Evolutionary conservation across 164 flowering plant genomes (phyloP).

Genomic region (Nelumbo lutea): DNA sequence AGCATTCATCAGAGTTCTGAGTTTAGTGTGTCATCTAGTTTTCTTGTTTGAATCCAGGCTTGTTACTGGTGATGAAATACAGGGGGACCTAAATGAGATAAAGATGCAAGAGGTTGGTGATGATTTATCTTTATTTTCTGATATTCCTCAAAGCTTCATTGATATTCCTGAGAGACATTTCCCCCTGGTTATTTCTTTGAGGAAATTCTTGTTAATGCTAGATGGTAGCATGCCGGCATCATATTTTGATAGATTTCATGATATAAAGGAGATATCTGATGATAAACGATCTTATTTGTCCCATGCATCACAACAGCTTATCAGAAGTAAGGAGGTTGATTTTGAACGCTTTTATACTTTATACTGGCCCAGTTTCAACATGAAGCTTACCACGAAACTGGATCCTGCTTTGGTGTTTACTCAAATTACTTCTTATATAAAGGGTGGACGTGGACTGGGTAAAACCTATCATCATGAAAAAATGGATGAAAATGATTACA

Average conservation of each 20-base stretch:
- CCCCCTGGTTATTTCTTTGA: slow-evolving; percentile 72
- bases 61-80: slow-evolving; percentile 22
- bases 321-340: slow-evolving; percentile 48
- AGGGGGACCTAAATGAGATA: slow-evolving; percentile 17
- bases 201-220: slow-evolving; percentile 75
- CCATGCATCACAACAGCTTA: slow-evolving; percentile 37
- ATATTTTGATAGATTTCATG: slow-evolving; percentile 50
- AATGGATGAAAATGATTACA: slow-evolving; percentile 41
- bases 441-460: slow-evolving; percentile 45
- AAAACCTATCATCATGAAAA: slow-evolving; percentile 32
- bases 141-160: slow-evolving; percentile 53
- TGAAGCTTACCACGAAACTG: slow-evolving; percentile 41
- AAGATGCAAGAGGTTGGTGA: slow-evolving; percentile 42
- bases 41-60: slow-evolving; percentile 29
- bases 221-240: slow-evolving; percentile 60
- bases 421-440: slow-evolving; percentile 73
- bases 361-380: slow-evolving; percentile 79
- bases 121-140: slow-evolving; percentile 28
- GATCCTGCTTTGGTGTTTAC: slow-evolving; percentile 64
- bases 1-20: no score
- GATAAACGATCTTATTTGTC: slow-evolving; percentile 25
- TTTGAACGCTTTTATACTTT: slow-evolving; percentile 45
- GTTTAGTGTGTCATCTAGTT: no score
- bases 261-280: slow-evolving; percentile 15
- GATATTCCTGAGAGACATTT: slow-evolving; percentile 35